A percentile compares a stretch with the other conserved stretches of the same genome.
These are phyloP conservation scores for Pelargonium myrrhifolium DNA, from an alignment of 441 rosid genomes.

Conservation along the genomic window DNA sequence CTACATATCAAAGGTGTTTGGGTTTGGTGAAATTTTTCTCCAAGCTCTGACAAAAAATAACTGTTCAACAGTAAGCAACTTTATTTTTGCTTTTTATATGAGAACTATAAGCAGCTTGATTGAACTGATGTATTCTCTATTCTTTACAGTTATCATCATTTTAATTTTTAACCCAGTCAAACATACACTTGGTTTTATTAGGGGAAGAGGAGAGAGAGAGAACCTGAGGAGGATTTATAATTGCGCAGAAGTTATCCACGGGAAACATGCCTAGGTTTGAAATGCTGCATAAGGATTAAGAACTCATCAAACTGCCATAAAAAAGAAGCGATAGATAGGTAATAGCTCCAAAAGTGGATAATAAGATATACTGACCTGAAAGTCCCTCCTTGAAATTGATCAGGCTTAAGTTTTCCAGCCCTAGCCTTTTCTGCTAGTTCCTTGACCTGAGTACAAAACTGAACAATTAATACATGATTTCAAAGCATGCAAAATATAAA, in stretches of 20 bases:
- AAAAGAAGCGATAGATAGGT: not conserved
- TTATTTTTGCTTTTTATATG: not conserved
- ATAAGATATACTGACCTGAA: conserved; percentile 50
- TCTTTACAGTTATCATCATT: not conserved
- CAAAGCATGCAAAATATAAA: not conserved
- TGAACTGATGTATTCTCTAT: not conserved
- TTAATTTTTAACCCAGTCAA: not conserved
- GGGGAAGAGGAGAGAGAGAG: conserved; percentile 12
- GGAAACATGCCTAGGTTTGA: conserved; percentile 99
- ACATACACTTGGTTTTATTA: not conserved
- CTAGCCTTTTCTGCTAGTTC: conserved; percentile 94
- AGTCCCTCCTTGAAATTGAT: conserved; percentile 94
- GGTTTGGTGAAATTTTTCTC: not conserved
- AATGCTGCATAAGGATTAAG: conserved; percentile 54
- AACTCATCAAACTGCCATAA: conserved; percentile 7
- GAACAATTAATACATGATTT: not conserved
- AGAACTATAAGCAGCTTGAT: not conserved
- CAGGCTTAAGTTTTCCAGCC: conserved; percentile 79
- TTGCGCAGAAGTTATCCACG: conserved; percentile 80
- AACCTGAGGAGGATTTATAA: conserved; percentile 97
- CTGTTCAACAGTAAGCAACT: not conserved
- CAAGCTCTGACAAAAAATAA: not conserved
- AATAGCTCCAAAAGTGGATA: not conserved
- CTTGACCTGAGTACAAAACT: conserved; percentile 51
- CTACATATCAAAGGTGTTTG: not conserved